Evolutionary conservation across 495 filamentous ascomycete genomes (phyloP), one percentile per base, ranked within the genome.

Genomic region (Penicillium cosmopolitanum): DNA sequence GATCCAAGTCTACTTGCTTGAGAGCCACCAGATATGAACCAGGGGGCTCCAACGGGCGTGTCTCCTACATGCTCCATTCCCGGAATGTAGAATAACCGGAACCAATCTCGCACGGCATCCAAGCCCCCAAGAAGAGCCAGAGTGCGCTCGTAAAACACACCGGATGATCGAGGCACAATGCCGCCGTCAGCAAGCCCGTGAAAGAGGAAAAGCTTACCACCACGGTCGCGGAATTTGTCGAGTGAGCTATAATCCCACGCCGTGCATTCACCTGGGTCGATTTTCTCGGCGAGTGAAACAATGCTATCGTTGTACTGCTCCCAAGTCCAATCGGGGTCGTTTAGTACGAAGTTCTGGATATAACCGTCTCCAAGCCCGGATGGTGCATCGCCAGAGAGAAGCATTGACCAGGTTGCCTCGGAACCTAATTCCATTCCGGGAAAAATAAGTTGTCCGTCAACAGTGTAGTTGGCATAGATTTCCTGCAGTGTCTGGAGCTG

Each of bases 181-280:
- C 47, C 43, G 7, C 51, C 50, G 19, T 66, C 33, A 9, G 47
- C 13, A 10, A 18, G 13, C 1, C 51, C 54, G 18, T 56, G 42
- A 11, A 47, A 48, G 25, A 38, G 51, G 16, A 43, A 11, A 0
- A 54, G 19, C 16, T 54, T 54, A 18, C 34, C 16, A 5, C 51
- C 35, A 13, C 19, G 6, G 10, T 15, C 21, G 9, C 38, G 12
- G 19, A 54, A 54, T 11, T 16, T 31, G 15, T 4, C 7, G 19
- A 54, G n/a, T 6, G 36, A 16, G 21, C 9, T 38, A 34, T 54
- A 13, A 16, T 42, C 34, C 28, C 28, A 31, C 2, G 34, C 51
- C 11, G 51, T 40, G 15, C 31, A 31, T 13, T 54, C 25, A 5
- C 34, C 51, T 3, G 35, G 34, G 33, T 40, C 18, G 0, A 42